Evolutionary conservation across 1,139 yeast species (phyloP).

Genomic region (Groenewaldozyma auringiensis): DNA sequence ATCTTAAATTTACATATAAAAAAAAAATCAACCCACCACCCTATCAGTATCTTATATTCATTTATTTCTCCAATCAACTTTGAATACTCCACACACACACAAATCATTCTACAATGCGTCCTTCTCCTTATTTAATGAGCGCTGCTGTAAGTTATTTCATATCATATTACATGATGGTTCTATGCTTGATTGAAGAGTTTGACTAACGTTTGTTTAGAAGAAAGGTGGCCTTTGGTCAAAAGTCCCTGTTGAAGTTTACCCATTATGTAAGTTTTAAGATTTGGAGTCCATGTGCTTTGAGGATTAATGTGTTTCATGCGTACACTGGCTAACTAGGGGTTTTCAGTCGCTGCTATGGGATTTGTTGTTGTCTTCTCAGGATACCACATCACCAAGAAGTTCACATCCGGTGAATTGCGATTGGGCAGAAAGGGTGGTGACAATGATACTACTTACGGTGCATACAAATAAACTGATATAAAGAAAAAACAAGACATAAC

Average conservation of each 20-base stretch:
- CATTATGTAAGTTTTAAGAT: slow-evolving; percentile 25
- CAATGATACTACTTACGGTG: slow-evolving; percentile 5
- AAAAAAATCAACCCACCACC: not conserved
- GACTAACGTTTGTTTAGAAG: slow-evolving; percentile 1
- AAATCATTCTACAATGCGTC: slow-evolving; percentile 22
- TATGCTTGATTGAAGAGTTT: not conserved
- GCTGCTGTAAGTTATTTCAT: slow-evolving; percentile 22
- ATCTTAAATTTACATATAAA: too few species aligned
- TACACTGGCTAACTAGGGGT: not conserved
- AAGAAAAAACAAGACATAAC: too few species aligned
- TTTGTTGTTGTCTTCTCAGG: slow-evolving; percentile 24
- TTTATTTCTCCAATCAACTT: not conserved
- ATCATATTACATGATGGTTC: not conserved
- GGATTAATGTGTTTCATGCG: not conserved
- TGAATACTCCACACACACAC: not conserved
- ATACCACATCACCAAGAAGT: slow-evolving; percentile 22
- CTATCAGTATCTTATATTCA: not conserved
- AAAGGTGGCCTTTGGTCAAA: slow-evolving; percentile 4
- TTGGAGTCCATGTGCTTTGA: too few species aligned
- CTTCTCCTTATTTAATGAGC: slow-evolving; percentile 21
- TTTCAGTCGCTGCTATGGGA: slow-evolving; percentile 26
- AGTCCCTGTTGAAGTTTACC: slow-evolving; percentile 28
- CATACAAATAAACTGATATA: not conserved
- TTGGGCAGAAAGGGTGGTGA: slow-evolving; percentile 22
- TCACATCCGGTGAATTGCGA: slow-evolving; percentile 24